Percentiles rank a stretch among this genome's conserved stretches.
Evolutionary conservation across 306 rosid genomes (phyloP).

Genomic region (Arachis hypogaea): DNA sequence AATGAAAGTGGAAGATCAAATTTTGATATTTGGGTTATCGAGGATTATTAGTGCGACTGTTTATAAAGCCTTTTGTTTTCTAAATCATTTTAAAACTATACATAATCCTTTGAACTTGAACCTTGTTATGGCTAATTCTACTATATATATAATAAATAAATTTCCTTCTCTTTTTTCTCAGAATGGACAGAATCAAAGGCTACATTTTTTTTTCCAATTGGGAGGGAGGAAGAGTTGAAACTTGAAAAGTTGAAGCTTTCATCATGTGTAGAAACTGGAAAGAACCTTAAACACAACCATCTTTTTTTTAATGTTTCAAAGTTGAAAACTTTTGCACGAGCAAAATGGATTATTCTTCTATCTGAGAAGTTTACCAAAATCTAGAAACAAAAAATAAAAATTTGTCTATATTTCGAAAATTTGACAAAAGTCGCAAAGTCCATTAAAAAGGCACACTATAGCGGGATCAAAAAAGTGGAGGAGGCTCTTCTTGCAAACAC

Average conservation of each 20-base stretch:
- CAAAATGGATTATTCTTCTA: neutral
- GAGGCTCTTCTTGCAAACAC: constrained; percentile 7
- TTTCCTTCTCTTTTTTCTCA: neutral
- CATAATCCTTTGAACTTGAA: constrained; percentile 57
- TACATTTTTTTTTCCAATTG: constrained; percentile 7
- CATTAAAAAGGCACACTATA: constrained; percentile 1
- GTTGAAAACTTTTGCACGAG: constrained; percentile 5
- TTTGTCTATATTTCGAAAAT: constrained; percentile 2
- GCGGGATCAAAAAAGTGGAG: constrained; percentile 19
- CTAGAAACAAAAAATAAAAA: neutral
- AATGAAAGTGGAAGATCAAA: constrained; percentile 55
- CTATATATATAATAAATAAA: constrained; percentile 11
- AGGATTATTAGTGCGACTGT: constrained; percentile 5
- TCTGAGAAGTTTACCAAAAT: constrained; percentile 11
- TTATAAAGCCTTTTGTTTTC: neutral
- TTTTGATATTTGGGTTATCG: constrained; percentile 29
- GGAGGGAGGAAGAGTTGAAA: neutral
- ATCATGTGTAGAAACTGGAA: too few relatives aligned
- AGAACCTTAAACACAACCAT: neutral
- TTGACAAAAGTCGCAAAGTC: constrained; percentile 26
- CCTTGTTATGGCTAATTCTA: constrained; percentile 14
- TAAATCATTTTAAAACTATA: constrained; percentile 28
- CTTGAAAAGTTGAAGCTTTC: neutral
- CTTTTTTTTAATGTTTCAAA: neutral
- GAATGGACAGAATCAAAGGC: neutral